Base-by-base conservation (phyloP, 2,329 filamentous ascomycete species). In the Pseudogymnoascus sp. region DNA sequence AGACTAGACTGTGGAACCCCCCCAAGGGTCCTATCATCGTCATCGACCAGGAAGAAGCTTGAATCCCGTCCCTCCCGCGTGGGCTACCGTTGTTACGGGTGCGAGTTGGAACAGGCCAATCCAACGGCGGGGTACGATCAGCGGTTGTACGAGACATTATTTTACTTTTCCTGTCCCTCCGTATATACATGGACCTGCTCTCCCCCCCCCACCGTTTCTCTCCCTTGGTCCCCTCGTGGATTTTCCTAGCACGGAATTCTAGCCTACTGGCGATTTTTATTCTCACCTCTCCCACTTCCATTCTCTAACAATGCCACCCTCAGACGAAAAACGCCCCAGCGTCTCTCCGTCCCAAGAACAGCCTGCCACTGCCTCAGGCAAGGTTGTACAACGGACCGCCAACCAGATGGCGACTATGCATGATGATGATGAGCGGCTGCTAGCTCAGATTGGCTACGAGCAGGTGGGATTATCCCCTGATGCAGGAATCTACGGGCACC, bases 401-500 rank as follows among this genome's bases (percentile, higher is more conserved):
- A n/a, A 16, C 10, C 21, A 28, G 47, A 79, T 81, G 79, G 77
- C 78, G 61, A 78, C 75, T n/a, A 81, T 82, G 64, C 73, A 78
- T 38, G 78, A 86, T 68, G 82, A 85, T 61, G 84, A 87, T 65
- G 84, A 85, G 70, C 78, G 81, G 38, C 73, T 86, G 28, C 75
- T 87, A 18, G 82, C 82, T 63, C 79, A 82, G 62, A 86, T 86
- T 69, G 84, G 84, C 31, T 87, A 87, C 70, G 83, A 80, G 67
- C 84, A 86, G 74, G 84, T 85, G 74, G 63, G 74, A 64, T 18
- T 47, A 12, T 23, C n/a, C 47, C 37, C 44, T 61, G 4, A 14
- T 31, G 8, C 16, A 31, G 8, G n/a, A 14, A 53, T 1, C n/a
- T 5, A 18, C 2, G 7, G n/a, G 25, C 14, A 6, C 8, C 11